phyloP scores from a whole-genome alignment of 2,329 filamentous ascomycete species.

The Trichoderma endophyticum region DNA sequence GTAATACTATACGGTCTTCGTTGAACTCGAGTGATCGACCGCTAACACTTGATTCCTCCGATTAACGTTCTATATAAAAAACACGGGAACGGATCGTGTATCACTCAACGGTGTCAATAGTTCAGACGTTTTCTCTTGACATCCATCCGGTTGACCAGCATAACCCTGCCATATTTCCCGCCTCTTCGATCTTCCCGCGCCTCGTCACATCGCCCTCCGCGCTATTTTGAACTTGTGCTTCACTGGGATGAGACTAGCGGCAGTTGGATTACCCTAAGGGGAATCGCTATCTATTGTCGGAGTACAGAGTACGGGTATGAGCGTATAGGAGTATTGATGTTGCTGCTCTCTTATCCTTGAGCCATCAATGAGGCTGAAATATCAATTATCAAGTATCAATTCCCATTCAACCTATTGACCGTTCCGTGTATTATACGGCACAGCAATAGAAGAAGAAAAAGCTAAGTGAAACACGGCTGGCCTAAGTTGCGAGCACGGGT shows the following conservation, averaged over 20 bases:
- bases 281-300: background rate
- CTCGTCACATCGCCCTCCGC: background rate
- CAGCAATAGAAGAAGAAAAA: background rate
- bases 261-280: background rate
- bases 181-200: background rate
- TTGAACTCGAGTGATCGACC: background rate
- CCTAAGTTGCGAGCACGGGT: background rate
- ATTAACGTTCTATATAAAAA: background rate
- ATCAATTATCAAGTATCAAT: background rate
- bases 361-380: background rate
- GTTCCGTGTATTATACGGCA: background rate
- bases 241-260: background rate
- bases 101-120: background rate
- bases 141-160: background rate
- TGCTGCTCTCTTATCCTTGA: background rate
- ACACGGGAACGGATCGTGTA: background rate
- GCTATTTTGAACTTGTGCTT: background rate
- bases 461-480: background rate
- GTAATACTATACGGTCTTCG: background rate
- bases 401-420: background rate
- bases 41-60: background rate
- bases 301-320: background rate
- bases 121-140: background rate
- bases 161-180: background rate
- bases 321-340: background rate